Percentiles rank a stretch among this genome's conserved stretches.
phyloP scores from a whole-genome alignment of 177 flowering plant species.

The Vitis hybrid region DNA sequence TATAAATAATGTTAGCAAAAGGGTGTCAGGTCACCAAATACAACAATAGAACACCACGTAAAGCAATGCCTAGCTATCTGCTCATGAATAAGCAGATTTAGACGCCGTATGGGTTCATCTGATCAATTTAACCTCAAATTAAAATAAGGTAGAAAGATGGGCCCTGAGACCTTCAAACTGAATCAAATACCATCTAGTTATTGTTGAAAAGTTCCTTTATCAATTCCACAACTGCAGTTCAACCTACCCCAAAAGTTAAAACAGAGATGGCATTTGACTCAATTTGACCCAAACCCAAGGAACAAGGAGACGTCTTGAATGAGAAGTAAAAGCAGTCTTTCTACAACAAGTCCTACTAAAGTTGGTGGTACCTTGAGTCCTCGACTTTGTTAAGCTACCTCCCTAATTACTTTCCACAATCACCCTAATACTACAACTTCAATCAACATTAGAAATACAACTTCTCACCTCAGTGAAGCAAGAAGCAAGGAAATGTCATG shows the following conservation, averaged over 20 bases:
- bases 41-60: too few species aligned
- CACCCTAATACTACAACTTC: constrained; percentile 41
- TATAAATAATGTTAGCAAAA: too few species aligned
- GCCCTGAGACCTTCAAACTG: too few species aligned
- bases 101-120: too few species aligned
- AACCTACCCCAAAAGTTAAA: not conserved
- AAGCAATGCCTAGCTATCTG: too few species aligned
- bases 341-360: constrained; percentile 16
- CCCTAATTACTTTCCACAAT: constrained; percentile 41
- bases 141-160: too few species aligned
- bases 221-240: too few species aligned
- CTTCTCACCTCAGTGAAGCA: constrained; percentile 28
- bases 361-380: constrained; percentile 4
- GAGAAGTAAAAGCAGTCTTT: constrained; percentile 1
- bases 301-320: not conserved
- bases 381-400: constrained; percentile 23
- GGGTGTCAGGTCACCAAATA: too few species aligned
- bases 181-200: constrained; percentile 11
- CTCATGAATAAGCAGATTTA: too few species aligned
- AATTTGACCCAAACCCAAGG: not conserved
- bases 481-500: constrained; percentile 26
- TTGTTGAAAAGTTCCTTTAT: not conserved
- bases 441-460: constrained; percentile 47
- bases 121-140: too few species aligned
- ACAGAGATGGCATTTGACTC: constrained; percentile 13